Base-by-base conservation (phyloP, 192 early-diverging fungal genomes). In the Mortierella claussenii region DNA sequence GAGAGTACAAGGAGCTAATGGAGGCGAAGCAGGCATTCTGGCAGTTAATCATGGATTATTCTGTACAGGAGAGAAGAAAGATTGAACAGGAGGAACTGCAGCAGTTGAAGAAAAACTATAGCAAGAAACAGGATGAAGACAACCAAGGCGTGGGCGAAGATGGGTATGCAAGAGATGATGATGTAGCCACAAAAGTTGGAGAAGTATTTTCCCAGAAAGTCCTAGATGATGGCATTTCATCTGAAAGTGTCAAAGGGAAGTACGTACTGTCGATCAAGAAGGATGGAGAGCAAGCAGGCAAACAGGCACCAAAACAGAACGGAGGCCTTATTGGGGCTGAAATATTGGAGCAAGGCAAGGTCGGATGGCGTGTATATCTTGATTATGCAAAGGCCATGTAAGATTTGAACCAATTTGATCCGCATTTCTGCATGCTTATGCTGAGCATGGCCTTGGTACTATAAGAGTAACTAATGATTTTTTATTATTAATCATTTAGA, bases 301-400 rank as follows among this genome's bases (percentile, higher is more conserved):
- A n/a, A n/a, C n/a, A n/a, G n/a, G n/a, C n/a, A n/a, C 8, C 37
- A 40, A 40, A 40, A 13, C 37, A 68, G 12, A 69, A 80, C 11
- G 82, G 74, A 2, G 79, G 75, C 20, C 76, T 97, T n/a, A 95
- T 95, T 57, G 76, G 82, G 8, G 86, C 87, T 6, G 96, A 98
- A 81, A 86, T 92, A 55, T 88, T 86, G 48, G 89, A 89, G 8
- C 81, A 88, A 50, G 95, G 96, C n/a, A 86, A 79, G 24, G 94
- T 98, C n/a, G 84, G 88, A 33, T 90, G 85, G 84, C 55, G 64
- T 7, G 91, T 94, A 0, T 97, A 95, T 76, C 56, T 60, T 23
- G 80, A 84, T 1, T 98, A 98, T 63, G 82, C 86, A 34, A 82
- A 89, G 55, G 87, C 92, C 0, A 54, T 44, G 69, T 71, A 71